A percentile compares a stretch with the other conserved stretches of the same genome.
These are phyloP conservation scores for Colletotrichum lupini DNA, from an alignment of 2,329 filamentous ascomycete species.

Conservation along the genomic window DNA sequence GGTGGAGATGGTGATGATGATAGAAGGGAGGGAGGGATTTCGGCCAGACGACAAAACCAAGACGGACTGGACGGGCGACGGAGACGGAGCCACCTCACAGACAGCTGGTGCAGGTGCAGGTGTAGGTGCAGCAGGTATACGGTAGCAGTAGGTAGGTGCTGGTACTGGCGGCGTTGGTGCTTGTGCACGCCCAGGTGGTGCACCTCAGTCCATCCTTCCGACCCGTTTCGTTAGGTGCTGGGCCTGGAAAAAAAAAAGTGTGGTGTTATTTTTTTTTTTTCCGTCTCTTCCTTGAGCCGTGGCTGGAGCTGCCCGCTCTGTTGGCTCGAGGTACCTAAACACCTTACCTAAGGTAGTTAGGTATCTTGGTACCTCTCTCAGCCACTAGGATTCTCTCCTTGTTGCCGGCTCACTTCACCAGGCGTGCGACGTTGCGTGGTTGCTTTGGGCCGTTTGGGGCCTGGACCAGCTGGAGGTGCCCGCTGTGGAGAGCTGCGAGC, in stretches of 20 bases:
- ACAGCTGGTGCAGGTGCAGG: background rate
- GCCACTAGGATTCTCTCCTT: slow-evolving; percentile 29
- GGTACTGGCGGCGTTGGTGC: background rate
- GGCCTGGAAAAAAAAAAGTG: background rate
- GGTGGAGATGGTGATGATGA: slow-evolving; percentile 37
- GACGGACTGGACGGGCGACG: slow-evolving; percentile 7
- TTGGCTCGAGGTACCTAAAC: slow-evolving; percentile 9
- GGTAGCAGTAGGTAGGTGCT: background rate
- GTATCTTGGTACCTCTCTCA: background rate
- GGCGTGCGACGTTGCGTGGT: slow-evolving; percentile 27
- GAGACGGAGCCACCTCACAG: slow-evolving; percentile 19
- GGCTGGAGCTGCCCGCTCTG: slow-evolving; percentile 21
- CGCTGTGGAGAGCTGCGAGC: slow-evolving; percentile 12
- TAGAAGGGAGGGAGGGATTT: slow-evolving; percentile 35
- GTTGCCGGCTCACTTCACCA: slow-evolving; percentile 9
- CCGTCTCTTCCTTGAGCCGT: background rate
- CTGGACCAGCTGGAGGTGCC: slow-evolving; percentile 24
- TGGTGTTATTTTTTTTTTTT: slow-evolving; percentile 11
- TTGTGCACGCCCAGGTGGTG: background rate
- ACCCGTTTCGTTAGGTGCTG: background rate
- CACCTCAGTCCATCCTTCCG: slow-evolving; percentile 5
- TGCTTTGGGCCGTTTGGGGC: slow-evolving; percentile 17
- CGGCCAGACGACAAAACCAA: slow-evolving; percentile 28
- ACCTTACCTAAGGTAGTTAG: background rate
- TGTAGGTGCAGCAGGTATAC: background rate